Conservation (phyloP, 805 yeast species). For the Tetrapisispora namnaoensis region DNA sequence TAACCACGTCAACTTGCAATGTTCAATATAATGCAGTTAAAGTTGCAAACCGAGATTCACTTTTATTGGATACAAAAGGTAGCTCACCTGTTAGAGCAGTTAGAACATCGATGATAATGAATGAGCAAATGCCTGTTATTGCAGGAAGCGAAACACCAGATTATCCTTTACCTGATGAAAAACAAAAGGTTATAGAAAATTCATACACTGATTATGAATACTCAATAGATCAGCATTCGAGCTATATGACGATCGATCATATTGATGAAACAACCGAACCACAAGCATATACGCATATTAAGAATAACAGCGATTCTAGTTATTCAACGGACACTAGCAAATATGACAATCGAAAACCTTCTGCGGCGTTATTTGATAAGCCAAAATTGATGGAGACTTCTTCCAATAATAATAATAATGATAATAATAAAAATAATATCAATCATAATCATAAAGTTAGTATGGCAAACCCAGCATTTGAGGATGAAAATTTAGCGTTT, state of each 20-base stretch:
- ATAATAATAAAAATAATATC: background rate
- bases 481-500: conserved; percentile 34
- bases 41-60: background rate
- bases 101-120: conserved; percentile 13
- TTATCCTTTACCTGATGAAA: background rate
- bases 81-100: conserved; percentile 14
- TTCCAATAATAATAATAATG: background rate
- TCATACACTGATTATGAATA: background rate
- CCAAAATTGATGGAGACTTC: background rate
- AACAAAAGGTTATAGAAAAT: background rate
- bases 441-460: background rate
- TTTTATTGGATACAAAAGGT: background rate
- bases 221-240: background rate
- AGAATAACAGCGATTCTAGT: background rate
- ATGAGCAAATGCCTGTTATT: conserved; percentile 1
- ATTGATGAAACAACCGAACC: background rate
- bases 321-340: background rate
- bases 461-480: background rate
- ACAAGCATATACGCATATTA: background rate
- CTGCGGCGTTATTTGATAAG: background rate
- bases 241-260: background rate
- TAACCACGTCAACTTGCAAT: background rate
- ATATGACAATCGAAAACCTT: background rate
- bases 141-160: background rate
- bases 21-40: background rate